These are phyloP conservation scores for Retiboletus flavoniger DNA, from an alignment of 1,284 basidiomycete species.

Conservation along the genomic window DNA sequence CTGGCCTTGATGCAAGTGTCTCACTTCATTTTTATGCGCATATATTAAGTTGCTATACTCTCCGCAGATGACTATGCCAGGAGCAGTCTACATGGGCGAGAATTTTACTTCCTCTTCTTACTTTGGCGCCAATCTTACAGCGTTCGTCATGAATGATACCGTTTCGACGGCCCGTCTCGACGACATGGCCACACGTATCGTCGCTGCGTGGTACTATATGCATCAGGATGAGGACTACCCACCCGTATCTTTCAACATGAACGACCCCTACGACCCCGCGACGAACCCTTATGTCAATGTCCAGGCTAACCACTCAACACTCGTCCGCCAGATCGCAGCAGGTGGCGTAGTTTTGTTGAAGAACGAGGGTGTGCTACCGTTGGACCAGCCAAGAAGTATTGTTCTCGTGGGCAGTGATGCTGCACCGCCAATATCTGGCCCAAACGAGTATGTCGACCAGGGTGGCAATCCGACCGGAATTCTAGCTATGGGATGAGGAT, in stretches of 20 bases:
- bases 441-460: slow-evolving; percentile 55
- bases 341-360: slow-evolving; percentile 77
- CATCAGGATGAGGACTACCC: slow-evolving; percentile 62
- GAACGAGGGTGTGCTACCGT: slow-evolving; percentile 61
- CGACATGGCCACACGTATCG: neutral
- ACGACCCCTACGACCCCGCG: slow-evolving; percentile 17
- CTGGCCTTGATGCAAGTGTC: slow-evolving; percentile 43
- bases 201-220: slow-evolving; percentile 60
- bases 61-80: slow-evolving; percentile 44
- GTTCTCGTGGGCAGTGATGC: slow-evolving; percentile 50
- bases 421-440: slow-evolving; percentile 51
- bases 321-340: slow-evolving; percentile 65
- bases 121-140: neutral
- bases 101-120: neutral
- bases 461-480: slow-evolving; percentile 50
- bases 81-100: neutral
- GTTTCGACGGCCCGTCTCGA: neutral
- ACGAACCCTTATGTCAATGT: neutral
- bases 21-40: neutral
- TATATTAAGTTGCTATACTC: slow-evolving; percentile 6
- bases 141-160: neutral
- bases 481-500: slow-evolving; percentile 66
- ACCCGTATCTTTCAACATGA: slow-evolving; percentile 35
- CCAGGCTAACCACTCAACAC: neutral
- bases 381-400: slow-evolving; percentile 40